These are phyloP conservation scores for Pulveroboletus sp. DNA, from an alignment of 768 basidiomycete species.

Conservation along the genomic window DNA sequence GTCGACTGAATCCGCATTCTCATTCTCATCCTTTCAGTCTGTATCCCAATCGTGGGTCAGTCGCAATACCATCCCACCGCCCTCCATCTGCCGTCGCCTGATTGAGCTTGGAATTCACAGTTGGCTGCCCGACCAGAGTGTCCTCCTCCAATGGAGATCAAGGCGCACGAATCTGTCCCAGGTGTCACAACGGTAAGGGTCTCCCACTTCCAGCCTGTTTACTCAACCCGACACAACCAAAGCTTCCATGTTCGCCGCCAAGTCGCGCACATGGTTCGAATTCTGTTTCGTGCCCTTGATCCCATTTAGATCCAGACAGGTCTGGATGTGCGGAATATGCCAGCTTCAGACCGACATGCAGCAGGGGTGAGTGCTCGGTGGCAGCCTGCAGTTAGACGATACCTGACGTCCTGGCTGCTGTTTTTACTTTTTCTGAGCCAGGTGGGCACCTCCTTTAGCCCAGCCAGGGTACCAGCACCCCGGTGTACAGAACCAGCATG, in stretches of 20 bases:
- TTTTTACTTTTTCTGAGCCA: slow-evolving; percentile 1
- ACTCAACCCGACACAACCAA: background rate
- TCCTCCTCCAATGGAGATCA: slow-evolving; percentile 53
- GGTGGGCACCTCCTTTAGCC: slow-evolving; percentile 34
- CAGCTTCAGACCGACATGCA: slow-evolving; percentile 55
- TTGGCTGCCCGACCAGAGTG: slow-evolving; percentile 60
- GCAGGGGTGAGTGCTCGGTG: slow-evolving; percentile 38
- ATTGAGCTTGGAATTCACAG: slow-evolving; percentile 32
- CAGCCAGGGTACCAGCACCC: slow-evolving; percentile 38
- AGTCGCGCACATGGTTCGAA: slow-evolving; percentile 70
- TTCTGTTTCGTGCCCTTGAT: slow-evolving; percentile 70
- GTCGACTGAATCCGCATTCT: too few species aligned
- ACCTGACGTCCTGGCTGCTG: background rate
- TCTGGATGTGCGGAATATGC: slow-evolving; percentile 73
- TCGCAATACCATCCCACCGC: slow-evolving; percentile 5
- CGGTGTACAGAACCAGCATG: slow-evolving; percentile 13
- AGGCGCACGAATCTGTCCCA: slow-evolving; percentile 57
- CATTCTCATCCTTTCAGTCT: slow-evolving; percentile 36
- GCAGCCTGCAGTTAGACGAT: background rate
- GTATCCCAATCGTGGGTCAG: slow-evolving; percentile 49
- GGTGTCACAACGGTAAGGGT: slow-evolving; percentile 66
- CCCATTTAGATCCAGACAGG: slow-evolving; percentile 53
- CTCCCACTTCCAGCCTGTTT: background rate
- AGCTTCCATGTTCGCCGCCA: slow-evolving; percentile 61
- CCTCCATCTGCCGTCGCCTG: slow-evolving; percentile 9